Percentiles rank a stretch among this genome's conserved stretches.
phyloP scores from a whole-genome alignment of 2,329 filamentous ascomycete genomes.

The Cladorrhinum sp. region DNA sequence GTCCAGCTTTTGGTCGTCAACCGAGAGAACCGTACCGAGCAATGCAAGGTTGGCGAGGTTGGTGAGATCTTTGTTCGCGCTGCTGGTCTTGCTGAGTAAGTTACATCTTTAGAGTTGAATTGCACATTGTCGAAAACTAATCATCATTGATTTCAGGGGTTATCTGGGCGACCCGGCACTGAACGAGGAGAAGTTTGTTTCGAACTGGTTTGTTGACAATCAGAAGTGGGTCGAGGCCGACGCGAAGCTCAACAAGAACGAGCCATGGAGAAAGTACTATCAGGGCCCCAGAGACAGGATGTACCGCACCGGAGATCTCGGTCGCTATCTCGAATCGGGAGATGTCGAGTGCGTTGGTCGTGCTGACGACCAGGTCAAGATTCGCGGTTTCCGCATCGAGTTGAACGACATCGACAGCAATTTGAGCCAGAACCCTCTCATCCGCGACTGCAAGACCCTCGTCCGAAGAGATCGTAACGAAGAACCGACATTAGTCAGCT shows the following conservation, averaged over 20 bases:
- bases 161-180: constrained; percentile 50
- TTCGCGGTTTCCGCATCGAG: constrained; percentile 93
- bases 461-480: constrained; percentile 81
- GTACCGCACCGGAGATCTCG: constrained; percentile 85
- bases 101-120: not conserved
- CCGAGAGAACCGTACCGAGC: constrained; percentile 59
- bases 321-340: constrained; percentile 66
- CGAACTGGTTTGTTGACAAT: constrained; percentile 82
- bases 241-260: constrained; percentile 51
- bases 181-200: constrained; percentile 73
- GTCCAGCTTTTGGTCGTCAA: constrained; percentile 86
- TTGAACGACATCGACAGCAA: constrained; percentile 89
- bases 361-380: constrained; percentile 88
- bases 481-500: constrained; percentile 82
- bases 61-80: constrained; percentile 84
- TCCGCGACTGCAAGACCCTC: constrained; percentile 83
- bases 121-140: not conserved
- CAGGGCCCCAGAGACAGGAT: constrained; percentile 80
- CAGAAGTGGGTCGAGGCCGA: constrained; percentile 66
- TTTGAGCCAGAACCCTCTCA: constrained; percentile 67
- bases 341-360: constrained; percentile 77
- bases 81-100: constrained; percentile 70
- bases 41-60: constrained; percentile 77
- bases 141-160: constrained; percentile 23
- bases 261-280: constrained; percentile 77